Evolutionary conservation across 768 basidiomycete genomes (phyloP), one percentile per base, ranked within the genome.

Genomic region (Mycena galopus): DNA sequence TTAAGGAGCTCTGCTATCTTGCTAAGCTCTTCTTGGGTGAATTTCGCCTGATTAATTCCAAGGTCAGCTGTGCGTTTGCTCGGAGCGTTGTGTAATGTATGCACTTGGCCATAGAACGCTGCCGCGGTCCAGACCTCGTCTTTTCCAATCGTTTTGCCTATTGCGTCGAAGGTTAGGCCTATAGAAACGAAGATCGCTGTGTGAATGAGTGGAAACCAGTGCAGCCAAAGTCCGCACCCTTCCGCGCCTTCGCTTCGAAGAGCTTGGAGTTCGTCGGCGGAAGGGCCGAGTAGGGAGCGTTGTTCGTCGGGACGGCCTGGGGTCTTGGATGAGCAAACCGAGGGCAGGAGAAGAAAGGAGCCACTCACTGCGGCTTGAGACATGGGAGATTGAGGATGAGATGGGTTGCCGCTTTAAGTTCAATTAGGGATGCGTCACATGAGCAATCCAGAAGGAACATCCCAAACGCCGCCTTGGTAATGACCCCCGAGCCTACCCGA

Each of bases 71-170:
- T 35, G 6, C 33, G 33, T 6, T 12, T 35, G 33, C 39, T 16
- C 14, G 17, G n/a, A n/a, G n/a, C n/a, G 39, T 14, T 5, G 39
- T 16, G n/a, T n/a, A n/a, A 47, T 47, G n/a, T n/a, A 75, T 82
- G 25, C 70, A 92, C 93, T 84, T 95, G 94, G 9, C 91, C 94
- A 75, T 94, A 94, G 81, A 96, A 93, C 58, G 91, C 90, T 8
- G 94, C 89, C 4, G 94, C 94, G 30, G 95, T 86, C 93, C 93
- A 96, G 29, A 95, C 86, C 77, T 96, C 94, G 78, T 94, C 92
- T 78, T 87, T 91, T 27, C 87, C 89, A 64, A 96, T 87, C 10
- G 84, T 84, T 69, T 90, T 84, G 14, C 87, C 93, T 73, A 96
- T 88, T 44, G 88, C 83, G 67, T 90, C 93, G 73, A 95, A 96